A percentile compares a stretch with the other conserved stretches of the same genome.
phyloP scores from a whole-genome alignment of 2,329 filamentous ascomycete species.

The Cytospora piceicola region DNA sequence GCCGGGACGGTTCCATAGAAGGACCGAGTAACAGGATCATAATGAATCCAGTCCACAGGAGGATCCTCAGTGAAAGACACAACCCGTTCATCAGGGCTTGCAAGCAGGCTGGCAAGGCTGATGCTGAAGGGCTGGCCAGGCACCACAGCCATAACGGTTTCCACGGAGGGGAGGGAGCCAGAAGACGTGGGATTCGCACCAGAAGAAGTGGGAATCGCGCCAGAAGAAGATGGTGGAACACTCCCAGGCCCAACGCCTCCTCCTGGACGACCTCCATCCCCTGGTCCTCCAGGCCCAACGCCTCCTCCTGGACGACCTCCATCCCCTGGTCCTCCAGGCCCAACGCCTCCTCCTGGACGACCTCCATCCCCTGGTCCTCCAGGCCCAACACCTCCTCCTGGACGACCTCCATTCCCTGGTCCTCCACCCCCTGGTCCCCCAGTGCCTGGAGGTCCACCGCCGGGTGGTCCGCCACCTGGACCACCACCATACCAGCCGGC shows the following conservation, averaged over 20 bases:
- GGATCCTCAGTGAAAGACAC: conserved; percentile 10
- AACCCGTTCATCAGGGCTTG: conserved; percentile 4
- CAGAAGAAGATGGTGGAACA: no score
- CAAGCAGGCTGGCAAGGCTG: neutral
- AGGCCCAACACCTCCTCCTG: neutral
- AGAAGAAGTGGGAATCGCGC: neutral
- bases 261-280: neutral
- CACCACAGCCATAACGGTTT: neutral
- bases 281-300: neutral
- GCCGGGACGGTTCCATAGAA: conserved; percentile 10
- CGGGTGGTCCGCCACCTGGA: neutral
- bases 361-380: no score
- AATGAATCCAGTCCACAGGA: neutral
- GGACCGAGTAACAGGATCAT: conserved; percentile 19
- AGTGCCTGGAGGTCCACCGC: no score
- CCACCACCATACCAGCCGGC: neutral
- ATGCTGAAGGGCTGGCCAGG: conserved; percentile 7
- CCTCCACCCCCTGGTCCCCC: no score
- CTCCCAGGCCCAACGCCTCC: neutral
- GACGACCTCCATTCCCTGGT: no score
- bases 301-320: neutral
- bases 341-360: neutral
- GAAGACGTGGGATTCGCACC: conserved; percentile 3
- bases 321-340: neutral
- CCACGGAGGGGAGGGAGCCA: neutral